Conservation (phyloP, 306 rosid species). For the Castanea mollissima region DNA sequence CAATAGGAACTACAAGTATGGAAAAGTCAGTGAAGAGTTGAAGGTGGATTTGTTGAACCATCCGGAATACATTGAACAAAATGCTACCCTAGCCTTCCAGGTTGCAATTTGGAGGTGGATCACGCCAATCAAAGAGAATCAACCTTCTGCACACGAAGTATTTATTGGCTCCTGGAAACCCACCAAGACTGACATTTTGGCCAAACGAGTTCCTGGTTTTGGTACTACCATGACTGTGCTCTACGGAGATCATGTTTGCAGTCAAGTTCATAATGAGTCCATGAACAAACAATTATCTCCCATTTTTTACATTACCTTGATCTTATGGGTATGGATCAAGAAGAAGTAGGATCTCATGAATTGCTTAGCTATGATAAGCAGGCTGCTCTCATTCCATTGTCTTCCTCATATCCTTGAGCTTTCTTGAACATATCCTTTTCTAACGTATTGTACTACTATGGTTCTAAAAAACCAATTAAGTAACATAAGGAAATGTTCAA, state of each 20-base stretch:
- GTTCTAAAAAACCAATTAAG: no score
- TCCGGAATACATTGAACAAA: conserved; percentile 94
- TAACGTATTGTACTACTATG: no score
- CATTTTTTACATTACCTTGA: conserved; percentile 78
- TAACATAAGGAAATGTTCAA: no score
- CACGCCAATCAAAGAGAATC: conserved; percentile 63
- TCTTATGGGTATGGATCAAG: conserved; percentile 71
- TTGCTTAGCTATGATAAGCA: conserved; percentile 72
- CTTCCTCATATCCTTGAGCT: conserved; percentile 47
- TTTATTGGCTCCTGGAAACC: conserved; percentile 91
- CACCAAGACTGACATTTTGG: conserved; percentile 73
- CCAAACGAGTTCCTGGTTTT: conserved; percentile 70
- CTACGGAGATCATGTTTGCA: conserved; percentile 66
- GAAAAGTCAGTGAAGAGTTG: conserved; percentile 65
- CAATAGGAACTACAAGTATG: conserved; percentile 87
- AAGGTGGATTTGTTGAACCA: conserved; percentile 66
- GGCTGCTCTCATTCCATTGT: conserved; percentile 44
- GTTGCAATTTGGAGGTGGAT: conserved; percentile 91
- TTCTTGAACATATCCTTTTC: neutral
- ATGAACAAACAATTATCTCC: conserved; percentile 76
- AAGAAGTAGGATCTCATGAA: conserved; percentile 66
- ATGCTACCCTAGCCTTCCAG: conserved; percentile 88
- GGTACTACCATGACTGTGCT: conserved; percentile 94
- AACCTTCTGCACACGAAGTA: conserved; percentile 80
- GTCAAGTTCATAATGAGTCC: conserved; percentile 68